Base-by-base conservation (phyloP, 1,139 yeast genomes). In the Candida sp. region DNA sequence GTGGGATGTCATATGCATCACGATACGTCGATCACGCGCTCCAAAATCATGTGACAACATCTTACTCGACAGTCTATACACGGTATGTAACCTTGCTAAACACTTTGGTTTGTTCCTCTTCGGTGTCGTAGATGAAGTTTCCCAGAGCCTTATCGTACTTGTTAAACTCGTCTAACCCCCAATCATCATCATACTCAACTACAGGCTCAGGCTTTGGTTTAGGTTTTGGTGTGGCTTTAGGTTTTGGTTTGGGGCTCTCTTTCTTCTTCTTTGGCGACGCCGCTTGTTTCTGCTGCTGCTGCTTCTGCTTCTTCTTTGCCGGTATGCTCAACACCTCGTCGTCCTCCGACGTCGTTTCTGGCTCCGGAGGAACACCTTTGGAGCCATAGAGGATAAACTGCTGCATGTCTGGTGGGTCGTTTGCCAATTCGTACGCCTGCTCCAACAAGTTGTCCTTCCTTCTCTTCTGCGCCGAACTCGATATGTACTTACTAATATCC, bases 331-430 rank as follows among this genome's bases (percentile, higher is more conserved):
- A 26, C 22, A 30, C 39, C 12, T 68, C 59, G 12, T 47, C 57
- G 60, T 37, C 59, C 2, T 63, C 61, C 34, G 70, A 68, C 22
- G 43, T 54, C 38, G 52, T 57, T 41, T 57, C 63, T n/a, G 59
- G 63, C 12, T 58, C 61, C 7, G 60, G 56, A 12, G 75, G 77
- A 30, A 64, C 69, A 1, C 77, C 78, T 45, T 59, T 61, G 8
- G 80, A 74, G 3, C 83, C 82, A 65, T 73, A 78, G 53, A 60
- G 59, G 26, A 74, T 78, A 59, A 78, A 78, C 26, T 65, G 46
- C 22, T 64, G 70, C 80, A 78, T 75, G 32, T 72, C 78, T 3
- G 80, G 78, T 2, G 82, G 81, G 48, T 70, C 66, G 25, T 61
- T 59, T 3, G 82, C 81, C 51, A 78, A 63, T 46, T 63, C 58